Evolutionary conservation across 2,329 filamentous ascomycete species (phyloP).

Genomic region (Metarhizium sp.): DNA sequence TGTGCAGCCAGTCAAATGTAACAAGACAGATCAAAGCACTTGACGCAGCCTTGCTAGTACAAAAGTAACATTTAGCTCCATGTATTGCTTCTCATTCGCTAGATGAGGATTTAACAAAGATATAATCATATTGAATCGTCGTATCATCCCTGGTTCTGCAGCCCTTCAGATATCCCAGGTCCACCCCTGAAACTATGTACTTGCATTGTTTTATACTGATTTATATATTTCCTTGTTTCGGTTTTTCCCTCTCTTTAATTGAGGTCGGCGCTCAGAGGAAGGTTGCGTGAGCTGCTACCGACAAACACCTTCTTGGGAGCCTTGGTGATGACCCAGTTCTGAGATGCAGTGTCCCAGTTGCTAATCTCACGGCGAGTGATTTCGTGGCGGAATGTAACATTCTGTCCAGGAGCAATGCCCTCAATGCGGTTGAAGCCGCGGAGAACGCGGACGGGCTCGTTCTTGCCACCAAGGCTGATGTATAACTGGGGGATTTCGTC

Average conservation of each 20-base stretch:
- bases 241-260: not conserved
- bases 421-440: slow-evolving; percentile 72
- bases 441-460: slow-evolving; percentile 58
- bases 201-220: not conserved
- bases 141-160: not conserved
- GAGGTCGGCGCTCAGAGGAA: slow-evolving; percentile 29
- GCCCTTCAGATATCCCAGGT: no score
- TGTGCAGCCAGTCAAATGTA: no score
- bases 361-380: slow-evolving; percentile 74
- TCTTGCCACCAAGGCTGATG: slow-evolving; percentile 67
- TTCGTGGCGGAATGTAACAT: slow-evolving; percentile 54
- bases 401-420: slow-evolving; percentile 59
- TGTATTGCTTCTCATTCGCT: no score
- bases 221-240: not conserved
- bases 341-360: slow-evolving; percentile 71
- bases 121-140: not conserved
- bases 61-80: no score
- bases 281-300: slow-evolving; percentile 44
- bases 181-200: not conserved
- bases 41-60: no score
- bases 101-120: not conserved
- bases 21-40: no score
- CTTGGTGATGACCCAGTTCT: slow-evolving; percentile 69
- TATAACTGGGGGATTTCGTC: slow-evolving; percentile 74
- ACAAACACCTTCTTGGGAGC: slow-evolving; percentile 45